A percentile compares a stretch with the other conserved stretches of the same genome.
These are phyloP conservation scores for Trypanosoma cruzi DNA, from an alignment of 208 protist species.

Conservation along the genomic window DNA sequence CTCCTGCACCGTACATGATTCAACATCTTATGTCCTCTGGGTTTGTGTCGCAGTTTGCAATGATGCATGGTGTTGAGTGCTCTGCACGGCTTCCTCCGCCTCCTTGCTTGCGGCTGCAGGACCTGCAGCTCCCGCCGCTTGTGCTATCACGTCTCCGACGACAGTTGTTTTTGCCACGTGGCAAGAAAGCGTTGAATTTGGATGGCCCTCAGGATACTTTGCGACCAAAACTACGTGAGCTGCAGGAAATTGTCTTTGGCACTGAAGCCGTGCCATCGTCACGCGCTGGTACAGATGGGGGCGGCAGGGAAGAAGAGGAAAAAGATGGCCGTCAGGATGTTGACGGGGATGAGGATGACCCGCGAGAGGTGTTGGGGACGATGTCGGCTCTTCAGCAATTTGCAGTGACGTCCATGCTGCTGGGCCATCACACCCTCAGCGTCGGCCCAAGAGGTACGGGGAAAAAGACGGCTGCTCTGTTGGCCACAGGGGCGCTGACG, in stretches of 20 bases:
- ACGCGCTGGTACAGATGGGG: neutral
- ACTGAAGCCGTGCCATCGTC: neutral
- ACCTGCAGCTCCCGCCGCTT: slow-evolving; percentile 41
- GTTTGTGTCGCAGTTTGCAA: slow-evolving; percentile 41
- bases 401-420: slow-evolving; percentile 56
- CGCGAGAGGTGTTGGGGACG: slow-evolving; percentile 6
- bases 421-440: slow-evolving; percentile 69
- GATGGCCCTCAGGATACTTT: neutral
- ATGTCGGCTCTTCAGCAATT: slow-evolving; percentile 51
- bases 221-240: slow-evolving; percentile 25
- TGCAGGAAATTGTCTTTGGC: slow-evolving; percentile 27
- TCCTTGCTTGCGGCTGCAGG: slow-evolving; percentile 42
- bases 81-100: slow-evolving; percentile 40
- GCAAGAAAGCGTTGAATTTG: neutral
- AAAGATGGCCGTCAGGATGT: too few relatives aligned
- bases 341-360: slow-evolving; percentile 10
- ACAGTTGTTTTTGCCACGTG: slow-evolving; percentile 9
- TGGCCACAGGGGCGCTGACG: slow-evolving; percentile 34
- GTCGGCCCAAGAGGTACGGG: slow-evolving; percentile 56
- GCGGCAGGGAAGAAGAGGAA: neutral
- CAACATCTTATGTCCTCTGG: slow-evolving; percentile 43
- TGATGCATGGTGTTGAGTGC: slow-evolving; percentile 47
- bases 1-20: slow-evolving; percentile 38
- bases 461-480: slow-evolving; percentile 53
- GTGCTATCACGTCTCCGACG: slow-evolving; percentile 22